Evolutionary conservation across 2,329 filamentous ascomycete genomes (phyloP).

Genomic region (Claviceps pazoutovae): DNA sequence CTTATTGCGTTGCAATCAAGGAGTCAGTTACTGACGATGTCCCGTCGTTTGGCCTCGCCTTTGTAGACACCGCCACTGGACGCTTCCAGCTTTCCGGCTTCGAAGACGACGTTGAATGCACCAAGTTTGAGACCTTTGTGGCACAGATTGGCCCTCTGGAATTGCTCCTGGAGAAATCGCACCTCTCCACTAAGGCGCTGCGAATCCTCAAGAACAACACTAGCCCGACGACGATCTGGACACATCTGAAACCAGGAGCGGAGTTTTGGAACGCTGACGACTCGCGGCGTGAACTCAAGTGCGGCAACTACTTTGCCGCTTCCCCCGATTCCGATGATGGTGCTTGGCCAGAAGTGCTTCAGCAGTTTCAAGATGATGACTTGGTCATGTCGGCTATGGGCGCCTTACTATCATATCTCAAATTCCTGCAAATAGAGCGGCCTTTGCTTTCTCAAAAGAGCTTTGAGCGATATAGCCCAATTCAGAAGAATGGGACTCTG

Average conservation of each 20-base stretch:
- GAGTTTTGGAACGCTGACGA: constrained; percentile 88
- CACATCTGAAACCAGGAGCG: constrained; percentile 68
- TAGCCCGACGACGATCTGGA: constrained; percentile 86
- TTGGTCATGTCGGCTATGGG: constrained; percentile 82
- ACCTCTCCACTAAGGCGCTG: constrained; percentile 72
- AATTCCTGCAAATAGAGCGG: constrained; percentile 74
- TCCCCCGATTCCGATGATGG: constrained; percentile 41
- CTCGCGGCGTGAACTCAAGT: constrained; percentile 67
- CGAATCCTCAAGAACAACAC: constrained; percentile 96
- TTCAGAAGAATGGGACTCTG: constrained; percentile 76
- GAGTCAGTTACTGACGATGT: constrained; percentile 57
- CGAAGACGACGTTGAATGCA: constrained; percentile 80
- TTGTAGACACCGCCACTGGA: constrained; percentile 90
- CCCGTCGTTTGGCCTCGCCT: constrained; percentile 80
- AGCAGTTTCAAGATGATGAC: constrained; percentile 62
- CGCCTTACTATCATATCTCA: constrained; percentile 75
- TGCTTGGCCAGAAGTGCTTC: constrained; percentile 62
- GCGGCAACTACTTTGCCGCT: constrained; percentile 62
- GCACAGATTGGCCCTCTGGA: constrained; percentile 85
- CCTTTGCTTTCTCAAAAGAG: constrained; percentile 80
- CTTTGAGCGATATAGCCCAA: constrained; percentile 84
- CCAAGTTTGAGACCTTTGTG: constrained; percentile 92
- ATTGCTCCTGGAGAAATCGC: constrained; percentile 75
- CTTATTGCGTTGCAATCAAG: constrained; percentile 92
- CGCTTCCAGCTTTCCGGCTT: constrained; percentile 93